Evolutionary conservation across 2,329 filamentous ascomycete genomes (phyloP).

Genomic region (Fonsecaea nubica): DNA sequence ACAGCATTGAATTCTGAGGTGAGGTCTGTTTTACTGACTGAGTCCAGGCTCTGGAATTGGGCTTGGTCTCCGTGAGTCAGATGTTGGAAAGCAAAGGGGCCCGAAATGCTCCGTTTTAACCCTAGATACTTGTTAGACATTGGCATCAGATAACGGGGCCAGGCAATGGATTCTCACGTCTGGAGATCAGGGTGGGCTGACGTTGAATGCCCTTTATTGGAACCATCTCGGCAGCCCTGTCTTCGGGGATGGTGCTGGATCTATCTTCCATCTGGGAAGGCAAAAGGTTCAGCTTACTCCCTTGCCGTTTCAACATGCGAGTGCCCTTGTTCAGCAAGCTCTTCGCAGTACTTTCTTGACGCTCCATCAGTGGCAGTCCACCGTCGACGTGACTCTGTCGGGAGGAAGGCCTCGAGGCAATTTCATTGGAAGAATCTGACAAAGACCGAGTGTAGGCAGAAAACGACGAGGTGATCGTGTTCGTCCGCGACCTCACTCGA

Average conservation of each 20-base stretch:
- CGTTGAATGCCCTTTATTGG: conserved; percentile 20
- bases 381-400: conserved; percentile 28
- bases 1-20: conserved; percentile 62
- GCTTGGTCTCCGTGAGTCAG: conserved; percentile 64
- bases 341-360: conserved; percentile 43
- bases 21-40: conserved; percentile 58
- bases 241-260: conserved; percentile 15
- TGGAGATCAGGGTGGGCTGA: conserved; percentile 26
- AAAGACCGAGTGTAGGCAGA: conserved; percentile 30
- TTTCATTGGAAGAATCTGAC: conserved; percentile 30
- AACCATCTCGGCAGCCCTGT: conserved; percentile 19
- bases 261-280: conserved; percentile 47
- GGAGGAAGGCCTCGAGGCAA: conserved; percentile 31
- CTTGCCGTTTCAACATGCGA: conserved; percentile 55
- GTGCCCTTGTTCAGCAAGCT: conserved; percentile 53
- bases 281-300: conserved; percentile 54
- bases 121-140: conserved; percentile 45
- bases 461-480: conserved; percentile 32
- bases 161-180: conserved; percentile 23
- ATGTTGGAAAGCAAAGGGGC: conserved; percentile 70
- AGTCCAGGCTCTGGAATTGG: conserved; percentile 61
- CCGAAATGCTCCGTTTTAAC: conserved; percentile 62
- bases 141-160: not conserved
- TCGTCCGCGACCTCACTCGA: conserved; percentile 32
- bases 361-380: conserved; percentile 23